Evolutionary conservation across 331 rosid genomes (phyloP), one percentile per base, ranked within the genome.

Genomic region (Quercus lobata): DNA sequence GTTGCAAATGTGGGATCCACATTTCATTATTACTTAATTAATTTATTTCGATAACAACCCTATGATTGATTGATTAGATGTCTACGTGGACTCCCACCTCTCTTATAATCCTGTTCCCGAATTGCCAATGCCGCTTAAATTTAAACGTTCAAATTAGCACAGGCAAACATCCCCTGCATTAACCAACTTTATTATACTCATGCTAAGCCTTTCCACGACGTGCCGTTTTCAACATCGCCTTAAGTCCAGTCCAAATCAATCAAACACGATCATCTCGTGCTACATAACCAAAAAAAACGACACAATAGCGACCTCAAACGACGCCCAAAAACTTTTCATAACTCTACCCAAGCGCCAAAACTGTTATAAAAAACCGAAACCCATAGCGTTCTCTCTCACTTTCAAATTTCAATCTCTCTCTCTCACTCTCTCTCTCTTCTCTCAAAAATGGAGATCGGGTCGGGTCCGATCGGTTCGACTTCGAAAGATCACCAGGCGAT

Each of bases 401-500:
- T 56, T 29, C 22, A 54, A n/a, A 8, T 79, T 79, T 79, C 83
- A 72, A 83, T 41, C 12, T 41, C 49, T 8, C 3, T 37, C 30
- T 29, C 30, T 25, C 27, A 25, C n/a, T n/a, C n/a, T n/a, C n/a
- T n/a, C n/a, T n/a, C n/a, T n/a, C n/a, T n/a, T n/a, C n/a, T n/a
- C n/a, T n/a, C n/a, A 53, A 52, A 57, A 58, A 88, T 92, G 97
- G 91, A 88, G 84, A 87, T 80, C 2, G 91, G 79, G 60, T 79
- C 78, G 63, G 82, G 83, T 73, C 68, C 80, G 83, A 63, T 80
- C 34, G 57, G 76, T 24, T 74, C 84, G 52, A 83, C 83, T 82
- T 77, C 94, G 1, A 89, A 91, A 78, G 97, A 94, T 74, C 85
- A 86, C 61, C 84, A 83, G 60, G 87, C 78, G 72, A 86, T 90